A percentile compares a stretch with the other conserved stretches of the same genome.
These are phyloP conservation scores for Babesia sp. DNA, from an alignment of 169 alveolate species.

Conservation along the genomic window DNA sequence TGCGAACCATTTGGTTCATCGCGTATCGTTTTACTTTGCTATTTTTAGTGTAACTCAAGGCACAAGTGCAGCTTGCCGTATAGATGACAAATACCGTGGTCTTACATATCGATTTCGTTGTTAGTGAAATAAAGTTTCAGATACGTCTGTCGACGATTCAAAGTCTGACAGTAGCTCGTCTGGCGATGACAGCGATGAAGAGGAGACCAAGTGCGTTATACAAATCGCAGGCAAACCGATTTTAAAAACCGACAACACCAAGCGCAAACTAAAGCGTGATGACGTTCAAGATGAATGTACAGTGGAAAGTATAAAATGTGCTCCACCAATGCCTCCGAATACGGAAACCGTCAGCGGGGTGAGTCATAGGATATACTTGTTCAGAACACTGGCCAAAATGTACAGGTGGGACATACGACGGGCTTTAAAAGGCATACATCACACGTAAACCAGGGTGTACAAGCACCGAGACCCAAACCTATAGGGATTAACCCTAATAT, in stretches of 20 bases:
- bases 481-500: background rate
- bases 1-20: background rate
- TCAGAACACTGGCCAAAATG: background rate
- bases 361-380: background rate
- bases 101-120: background rate
- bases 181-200: constrained; percentile 41
- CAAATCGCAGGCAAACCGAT: constrained; percentile 49
- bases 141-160: background rate
- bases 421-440: no score
- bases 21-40: background rate
- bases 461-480: background rate
- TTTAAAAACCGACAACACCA: background rate
- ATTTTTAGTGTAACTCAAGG: background rate
- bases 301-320: constrained; percentile 39
- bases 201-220: constrained; percentile 50
- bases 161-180: constrained; percentile 28
- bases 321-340: constrained; percentile 38
- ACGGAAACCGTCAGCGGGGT: background rate
- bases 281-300: constrained; percentile 44
- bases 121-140: background rate
- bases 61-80: background rate
- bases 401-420: no score
- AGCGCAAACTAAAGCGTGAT: constrained; percentile 27
- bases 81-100: background rate
- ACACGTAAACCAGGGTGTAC: no score